Percentiles rank a stretch among this genome's conserved stretches.
phyloP scores from a whole-genome alignment of 164 flowering plant genomes.

The Vitis amurensis region DNA sequence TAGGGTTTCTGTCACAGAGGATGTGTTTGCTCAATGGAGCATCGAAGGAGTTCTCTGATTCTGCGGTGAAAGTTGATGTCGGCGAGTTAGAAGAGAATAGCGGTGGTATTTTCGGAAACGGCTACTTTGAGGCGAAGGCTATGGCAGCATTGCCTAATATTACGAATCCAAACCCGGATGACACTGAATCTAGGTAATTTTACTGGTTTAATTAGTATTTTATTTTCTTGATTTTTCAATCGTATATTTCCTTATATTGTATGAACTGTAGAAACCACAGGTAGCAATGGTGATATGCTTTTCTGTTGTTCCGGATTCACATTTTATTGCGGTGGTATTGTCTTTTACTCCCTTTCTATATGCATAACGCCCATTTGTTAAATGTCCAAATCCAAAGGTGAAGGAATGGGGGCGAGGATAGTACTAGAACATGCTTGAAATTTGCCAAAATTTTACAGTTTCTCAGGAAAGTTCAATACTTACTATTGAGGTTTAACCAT shows the following conservation, averaged over 20 bases:
- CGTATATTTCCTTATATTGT: neutral
- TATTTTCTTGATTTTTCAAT: neutral
- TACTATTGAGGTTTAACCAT: too few relatives aligned
- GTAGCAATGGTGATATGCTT: neutral
- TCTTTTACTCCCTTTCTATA: too few relatives aligned
- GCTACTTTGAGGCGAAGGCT: conserved; percentile 5
- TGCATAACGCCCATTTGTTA: too few relatives aligned
- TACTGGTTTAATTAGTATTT: neutral
- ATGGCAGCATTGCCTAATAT: conserved; percentile 7
- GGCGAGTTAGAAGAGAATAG: neutral
- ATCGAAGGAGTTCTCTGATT: conserved; percentile 4
- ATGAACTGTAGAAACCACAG: neutral
- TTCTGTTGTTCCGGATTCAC: too few relatives aligned
- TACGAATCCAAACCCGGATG: too few relatives aligned
- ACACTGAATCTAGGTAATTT: too few relatives aligned
- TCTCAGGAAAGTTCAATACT: too few relatives aligned
- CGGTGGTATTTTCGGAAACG: conserved; percentile 6
- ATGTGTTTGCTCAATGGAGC: neutral
- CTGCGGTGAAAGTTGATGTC: neutral
- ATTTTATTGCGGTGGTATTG: too few relatives aligned
- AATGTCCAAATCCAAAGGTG: too few relatives aligned
- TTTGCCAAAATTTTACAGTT: too few relatives aligned
- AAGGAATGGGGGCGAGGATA: too few relatives aligned
- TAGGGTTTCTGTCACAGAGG: conserved; percentile 7
- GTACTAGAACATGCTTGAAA: too few relatives aligned